A percentile compares a stretch with the other conserved stretches of the same genome.
These are phyloP conservation scores for Dryadomyces quercus-mongolicae DNA, from an alignment of 2,329 filamentous ascomycete genomes.

Conservation along the genomic window DNA sequence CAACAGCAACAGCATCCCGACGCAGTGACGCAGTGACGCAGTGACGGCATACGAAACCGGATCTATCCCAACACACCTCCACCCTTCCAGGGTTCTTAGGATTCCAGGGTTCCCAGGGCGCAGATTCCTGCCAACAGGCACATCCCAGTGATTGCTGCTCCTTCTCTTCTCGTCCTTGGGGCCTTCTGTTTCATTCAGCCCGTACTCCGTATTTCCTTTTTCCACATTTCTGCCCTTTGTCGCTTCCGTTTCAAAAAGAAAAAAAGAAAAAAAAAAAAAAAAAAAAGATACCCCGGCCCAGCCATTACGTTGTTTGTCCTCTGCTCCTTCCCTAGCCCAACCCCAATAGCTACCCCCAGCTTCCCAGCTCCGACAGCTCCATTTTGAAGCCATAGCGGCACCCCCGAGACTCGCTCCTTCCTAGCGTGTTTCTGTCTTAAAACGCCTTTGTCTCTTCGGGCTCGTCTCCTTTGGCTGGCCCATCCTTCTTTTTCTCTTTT, in stretches of 20 bases:
- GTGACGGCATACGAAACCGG: neutral
- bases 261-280: too few relatives aligned
- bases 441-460: neutral
- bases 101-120: too few relatives aligned
- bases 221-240: neutral
- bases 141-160: conserved; percentile 1
- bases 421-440: conserved; percentile 1
- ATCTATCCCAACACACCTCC: neutral
- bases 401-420: conserved; percentile 3
- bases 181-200: neutral
- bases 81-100: neutral
- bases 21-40: too few relatives aligned
- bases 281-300: neutral
- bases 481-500: neutral
- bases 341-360: neutral
- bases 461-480: neutral
- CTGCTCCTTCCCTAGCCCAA: neutral
- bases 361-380: neutral
- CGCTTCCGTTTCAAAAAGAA: neutral
- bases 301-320: neutral
- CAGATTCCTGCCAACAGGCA: neutral
- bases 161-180: neutral
- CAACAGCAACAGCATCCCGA: neutral
- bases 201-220: neutral
- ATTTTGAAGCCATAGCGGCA: neutral